phyloP scores from a whole-genome alignment of 345 rosid genomes.

The Mercurialis annua region DNA sequence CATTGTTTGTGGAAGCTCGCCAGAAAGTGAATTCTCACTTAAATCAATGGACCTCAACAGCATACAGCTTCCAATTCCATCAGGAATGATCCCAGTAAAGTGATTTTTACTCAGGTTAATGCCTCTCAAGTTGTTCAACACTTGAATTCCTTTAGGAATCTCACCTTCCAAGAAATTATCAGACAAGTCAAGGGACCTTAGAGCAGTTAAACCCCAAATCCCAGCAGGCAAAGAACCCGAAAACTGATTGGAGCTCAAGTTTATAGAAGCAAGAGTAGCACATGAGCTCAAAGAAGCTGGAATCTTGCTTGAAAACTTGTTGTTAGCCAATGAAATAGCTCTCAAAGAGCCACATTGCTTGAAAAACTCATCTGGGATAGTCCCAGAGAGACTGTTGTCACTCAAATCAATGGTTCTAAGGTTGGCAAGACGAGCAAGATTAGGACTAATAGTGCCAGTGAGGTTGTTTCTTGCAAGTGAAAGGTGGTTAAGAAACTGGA shows the following conservation, averaged over 20 bases:
- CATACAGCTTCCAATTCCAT: slow-evolving; percentile 73
- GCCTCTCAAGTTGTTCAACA: slow-evolving; percentile 57
- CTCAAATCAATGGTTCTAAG: slow-evolving; percentile 59
- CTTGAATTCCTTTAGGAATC: slow-evolving; percentile 55
- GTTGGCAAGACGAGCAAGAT: slow-evolving; percentile 42
- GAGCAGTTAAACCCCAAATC: slow-evolving; percentile 68
- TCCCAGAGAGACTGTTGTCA: slow-evolving; percentile 59
- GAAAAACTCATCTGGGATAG: slow-evolving; percentile 63
- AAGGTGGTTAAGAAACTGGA: slow-evolving; percentile 23
- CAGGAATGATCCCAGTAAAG: slow-evolving; percentile 55
- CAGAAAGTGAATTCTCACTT: slow-evolving; percentile 65
- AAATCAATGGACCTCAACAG: slow-evolving; percentile 65
- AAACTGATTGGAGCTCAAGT: slow-evolving; percentile 66
- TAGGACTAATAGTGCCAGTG: slow-evolving; percentile 55
- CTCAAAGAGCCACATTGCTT: slow-evolving; percentile 75
- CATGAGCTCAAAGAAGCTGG: slow-evolving; percentile 72
- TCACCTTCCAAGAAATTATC: slow-evolving; percentile 64
- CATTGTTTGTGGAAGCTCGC: slow-evolving; percentile 59
- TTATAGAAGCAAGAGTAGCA: slow-evolving; percentile 57
- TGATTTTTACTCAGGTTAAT: slow-evolving; percentile 58
- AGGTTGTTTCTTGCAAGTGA: slow-evolving; percentile 62
- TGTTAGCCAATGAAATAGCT: slow-evolving; percentile 63
- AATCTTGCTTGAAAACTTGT: slow-evolving; percentile 66
- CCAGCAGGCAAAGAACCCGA: slow-evolving; percentile 64
- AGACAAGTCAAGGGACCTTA: slow-evolving; percentile 76